Base-by-base conservation (phyloP, 2,329 filamentous ascomycete species). In the Didymella segeticola region DNA sequence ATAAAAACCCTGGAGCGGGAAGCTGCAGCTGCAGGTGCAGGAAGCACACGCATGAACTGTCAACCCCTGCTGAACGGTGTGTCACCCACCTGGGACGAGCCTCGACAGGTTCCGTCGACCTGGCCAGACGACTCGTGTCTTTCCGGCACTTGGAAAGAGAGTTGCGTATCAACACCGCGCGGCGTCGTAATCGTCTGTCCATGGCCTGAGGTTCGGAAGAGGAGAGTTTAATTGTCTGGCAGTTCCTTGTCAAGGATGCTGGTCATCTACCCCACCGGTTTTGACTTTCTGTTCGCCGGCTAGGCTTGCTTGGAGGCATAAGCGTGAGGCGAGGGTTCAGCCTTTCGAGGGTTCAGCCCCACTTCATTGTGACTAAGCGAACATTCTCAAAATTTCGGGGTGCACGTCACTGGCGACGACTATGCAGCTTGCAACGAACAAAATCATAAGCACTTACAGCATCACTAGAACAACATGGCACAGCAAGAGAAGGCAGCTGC, bases 341-440 rank as follows among this genome's bases (percentile, higher is more conserved):
- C 10, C 19, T 36, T 36, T 20, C n/a, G 27, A 43, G 49, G 39
- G 29, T 46, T 27, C 20, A 15, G 48, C 63, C 61, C 60, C 62
- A 57, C 57, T 45, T 38, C 30, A 34, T 19, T 26, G 19, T 66
- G 57, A 66, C 60, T 66, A 66, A 66, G 62, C 62, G 47, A 57
- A 39, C 31, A 53, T 64, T 27, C 39, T 48, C 60, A 53, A 61
- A 66, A 61, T 53, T 64, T 61, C 47, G 14, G 48, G 17, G 34
- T 29, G 25, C 42, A 46, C 43, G 42, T 42, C 49, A 52, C 17
- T 4, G 9, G 37, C 30, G 26, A 30, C 42, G 33, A 31, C 26
- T n/a, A n/a, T n/a, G 43, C 31, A 23, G 33, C 15, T 38, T 22
- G 34, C 17, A 17, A 39, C 8, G 17, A 3, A 33, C 38, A 29